These are phyloP conservation scores for Pluteus cervinus DNA, from an alignment of 768 basidiomycete species.

Conservation along the genomic window DNA sequence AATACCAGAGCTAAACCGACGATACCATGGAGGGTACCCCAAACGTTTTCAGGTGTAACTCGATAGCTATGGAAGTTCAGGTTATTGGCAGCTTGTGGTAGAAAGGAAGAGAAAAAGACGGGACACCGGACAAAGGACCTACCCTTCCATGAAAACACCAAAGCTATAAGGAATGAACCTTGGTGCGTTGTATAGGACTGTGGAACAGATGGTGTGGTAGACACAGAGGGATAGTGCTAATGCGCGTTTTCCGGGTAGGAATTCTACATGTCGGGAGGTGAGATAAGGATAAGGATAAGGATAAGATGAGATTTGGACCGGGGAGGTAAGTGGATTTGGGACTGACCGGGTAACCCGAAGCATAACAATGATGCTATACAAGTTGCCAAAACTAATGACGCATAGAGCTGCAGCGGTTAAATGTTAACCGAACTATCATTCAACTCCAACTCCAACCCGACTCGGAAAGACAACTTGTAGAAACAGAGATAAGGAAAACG, in stretches of 20 bases:
- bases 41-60: slow-evolving; percentile 65
- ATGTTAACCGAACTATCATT: no score
- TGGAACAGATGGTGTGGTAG: slow-evolving; percentile 71
- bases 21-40: slow-evolving; percentile 70
- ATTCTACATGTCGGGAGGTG: slow-evolving; percentile 44
- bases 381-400: slow-evolving; percentile 52
- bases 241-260: slow-evolving; percentile 80
- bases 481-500: not conserved
- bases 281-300: not conserved
- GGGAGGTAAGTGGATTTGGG: not conserved
- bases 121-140: slow-evolving; percentile 19
- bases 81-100: slow-evolving; percentile 1
- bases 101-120: not conserved
- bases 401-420: slow-evolving; percentile 49
- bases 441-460: no score
- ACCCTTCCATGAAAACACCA: slow-evolving; percentile 57
- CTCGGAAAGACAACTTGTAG: no score
- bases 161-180: slow-evolving; percentile 75
- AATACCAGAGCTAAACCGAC: slow-evolving; percentile 65
- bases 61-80: slow-evolving; percentile 34
- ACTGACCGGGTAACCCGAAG: slow-evolving; percentile 66
- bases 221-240: slow-evolving; percentile 70
- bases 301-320: not conserved
- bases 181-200: slow-evolving; percentile 68
- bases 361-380: slow-evolving; percentile 61